Evolutionary conservation across 108 stramenopile species (phyloP), one percentile per base, ranked within the genome.

Genomic region (Parietichytrium sp.): DNA sequence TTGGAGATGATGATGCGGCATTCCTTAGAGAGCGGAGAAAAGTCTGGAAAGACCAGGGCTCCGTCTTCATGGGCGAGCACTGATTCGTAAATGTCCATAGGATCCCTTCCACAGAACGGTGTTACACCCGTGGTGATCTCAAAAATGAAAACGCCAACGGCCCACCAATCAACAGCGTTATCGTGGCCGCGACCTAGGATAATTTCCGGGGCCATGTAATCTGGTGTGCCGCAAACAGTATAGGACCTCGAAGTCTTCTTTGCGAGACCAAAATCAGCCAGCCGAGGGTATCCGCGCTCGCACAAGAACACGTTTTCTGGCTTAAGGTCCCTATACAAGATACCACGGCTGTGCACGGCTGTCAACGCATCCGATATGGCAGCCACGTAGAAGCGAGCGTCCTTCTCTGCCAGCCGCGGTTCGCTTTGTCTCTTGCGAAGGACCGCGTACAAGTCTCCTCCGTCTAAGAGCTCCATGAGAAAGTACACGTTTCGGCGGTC

Each of bases 361-460:
- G 81, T 29, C 18, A 84, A 53, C 30, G 77, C 84, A 2, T 42
- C 10, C 6, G 48, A 29, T 26, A 84, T 31, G 7, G 79, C 36
- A 25, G 48, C 55, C 8, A 81, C 77, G 79, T 79, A 84, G 42
- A 72, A 72, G 23, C 45, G 36, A 6, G 61, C 61, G 33, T 72
- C 61, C 33, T 36, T 72, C 20, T 72, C 61, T n/a, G 6, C 10
- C 10, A 84, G 42, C 29, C 80, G 84, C 3, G 51, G 52, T 1
- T 26, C 51, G 12, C 72, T 27, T 13, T 31, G 53, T 50, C 52
- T 78, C 16, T 52, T 78, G 29, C 52, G 79, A 50, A 84, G 36
- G 30, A 54, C 84, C 16, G 80, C 84, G 61, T 85, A 93, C 55
- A 94, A 84, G 87, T 94, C 92, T 10, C 92, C 92, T 1, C 92